Percentiles rank a stretch among this genome's conserved stretches.
Evolutionary conservation across 352 stramenopile species (phyloP).

Genomic region (Phytophthora quininea): DNA sequence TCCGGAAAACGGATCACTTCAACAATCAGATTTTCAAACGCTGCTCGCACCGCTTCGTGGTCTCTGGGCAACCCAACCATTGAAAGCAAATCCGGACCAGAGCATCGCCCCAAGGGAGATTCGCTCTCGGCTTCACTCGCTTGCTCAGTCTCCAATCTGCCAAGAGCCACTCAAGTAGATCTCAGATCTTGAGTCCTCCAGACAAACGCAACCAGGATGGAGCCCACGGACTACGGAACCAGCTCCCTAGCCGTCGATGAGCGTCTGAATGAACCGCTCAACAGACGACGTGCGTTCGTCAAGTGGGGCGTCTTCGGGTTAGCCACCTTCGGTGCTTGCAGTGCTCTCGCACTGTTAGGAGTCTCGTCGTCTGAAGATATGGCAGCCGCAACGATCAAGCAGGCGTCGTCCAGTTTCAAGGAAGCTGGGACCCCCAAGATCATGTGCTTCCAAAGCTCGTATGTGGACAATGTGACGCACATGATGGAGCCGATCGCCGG

Average conservation of each 20-base stretch:
- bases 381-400: conserved; percentile 12
- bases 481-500: conserved; percentile 68
- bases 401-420: conserved; percentile 11
- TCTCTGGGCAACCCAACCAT: not conserved
- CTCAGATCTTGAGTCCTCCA: not conserved
- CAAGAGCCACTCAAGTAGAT: conserved; percentile 5
- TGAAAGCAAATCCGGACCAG: not conserved
- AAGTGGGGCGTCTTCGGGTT: conserved; percentile 39
- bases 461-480: conserved; percentile 54
- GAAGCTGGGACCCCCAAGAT: conserved; percentile 27
- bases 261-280: conserved; percentile 16
- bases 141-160: conserved; percentile 23
- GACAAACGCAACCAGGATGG: conserved; percentile 7
- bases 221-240: conserved; percentile 57
- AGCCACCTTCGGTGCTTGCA: conserved; percentile 31
- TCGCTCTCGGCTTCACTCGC: not conserved
- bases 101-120: conserved; percentile 1
- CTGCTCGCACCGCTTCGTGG: conserved; percentile 9
- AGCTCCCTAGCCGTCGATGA: conserved; percentile 40
- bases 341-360: conserved; percentile 24
- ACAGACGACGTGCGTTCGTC: conserved; percentile 24
- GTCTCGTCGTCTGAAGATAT: conserved; percentile 21
- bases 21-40: conserved; percentile 4
- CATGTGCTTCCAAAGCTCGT: conserved; percentile 72
- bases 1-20: conserved; percentile 23